phyloP scores from a whole-genome alignment of 768 basidiomycete species.

The Cystobasidium onofrii region DNA sequence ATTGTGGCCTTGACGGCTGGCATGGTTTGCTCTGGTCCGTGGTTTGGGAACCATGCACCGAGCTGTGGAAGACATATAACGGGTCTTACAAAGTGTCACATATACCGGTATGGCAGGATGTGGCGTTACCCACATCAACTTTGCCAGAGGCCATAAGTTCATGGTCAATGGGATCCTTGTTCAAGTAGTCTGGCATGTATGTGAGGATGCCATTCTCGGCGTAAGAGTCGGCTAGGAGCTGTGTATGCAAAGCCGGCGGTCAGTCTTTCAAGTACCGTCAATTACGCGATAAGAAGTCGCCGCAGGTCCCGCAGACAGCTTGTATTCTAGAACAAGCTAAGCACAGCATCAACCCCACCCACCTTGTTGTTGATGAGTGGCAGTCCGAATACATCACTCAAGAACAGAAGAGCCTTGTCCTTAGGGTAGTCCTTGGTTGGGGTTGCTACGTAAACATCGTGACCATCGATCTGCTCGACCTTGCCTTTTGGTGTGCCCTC shows the following conservation, averaged over 20 bases:
- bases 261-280: background rate
- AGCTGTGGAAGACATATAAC: too few relatives aligned
- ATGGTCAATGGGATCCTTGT: background rate
- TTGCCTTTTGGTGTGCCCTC: slow-evolving; percentile 1
- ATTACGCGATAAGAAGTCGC: background rate
- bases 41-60: slow-evolving; percentile 11
- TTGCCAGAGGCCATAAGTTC: slow-evolving; percentile 16
- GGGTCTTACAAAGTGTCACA: background rate
- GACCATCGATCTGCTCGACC: slow-evolving; percentile 8
- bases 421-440: slow-evolving; percentile 6
- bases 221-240: slow-evolving; percentile 28
- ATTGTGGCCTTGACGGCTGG: slow-evolving; percentile 23
- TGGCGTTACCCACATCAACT: slow-evolving; percentile 1
- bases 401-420: slow-evolving; percentile 19
- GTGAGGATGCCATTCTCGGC: slow-evolving; percentile 16
- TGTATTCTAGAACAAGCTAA: too few relatives aligned
- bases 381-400: slow-evolving; percentile 19
- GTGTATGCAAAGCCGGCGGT: background rate
- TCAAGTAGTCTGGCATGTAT: slow-evolving; percentile 8
- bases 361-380: slow-evolving; percentile 19
- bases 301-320: background rate
- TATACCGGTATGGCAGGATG: background rate
- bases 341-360: too few relatives aligned
- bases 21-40: slow-evolving; percentile 10
- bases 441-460: slow-evolving; percentile 28